Percentiles rank a stretch among this genome's conserved stretches.
These are phyloP conservation scores for Azolla pinnata DNA, from an alignment of 75 land plant genomes.

Conservation along the genomic window DNA sequence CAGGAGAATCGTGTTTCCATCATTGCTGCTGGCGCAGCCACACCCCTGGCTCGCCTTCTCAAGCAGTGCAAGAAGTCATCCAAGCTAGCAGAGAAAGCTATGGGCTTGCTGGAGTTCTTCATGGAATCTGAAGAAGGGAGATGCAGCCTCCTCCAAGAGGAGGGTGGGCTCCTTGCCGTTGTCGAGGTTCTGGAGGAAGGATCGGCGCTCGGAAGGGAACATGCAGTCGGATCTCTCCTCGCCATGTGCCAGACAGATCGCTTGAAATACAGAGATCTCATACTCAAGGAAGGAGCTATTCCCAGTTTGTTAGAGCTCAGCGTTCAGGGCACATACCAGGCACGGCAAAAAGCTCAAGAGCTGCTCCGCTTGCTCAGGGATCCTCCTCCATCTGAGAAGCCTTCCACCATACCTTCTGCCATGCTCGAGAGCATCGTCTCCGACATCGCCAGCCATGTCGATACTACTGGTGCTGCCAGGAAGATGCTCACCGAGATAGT, in stretches of 20 bases:
- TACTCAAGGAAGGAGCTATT: conserved; percentile 63
- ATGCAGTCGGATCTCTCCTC: conserved; percentile 46
- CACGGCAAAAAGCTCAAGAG: conserved; percentile 34
- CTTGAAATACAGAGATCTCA: conserved; percentile 39
- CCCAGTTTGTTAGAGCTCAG: conserved; percentile 59
- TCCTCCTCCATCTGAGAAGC: conserved; percentile 18
- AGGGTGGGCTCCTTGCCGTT: conserved; percentile 51
- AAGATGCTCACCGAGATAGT: conserved; percentile 53
- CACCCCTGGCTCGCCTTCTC: conserved; percentile 37
- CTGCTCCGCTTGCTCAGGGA: conserved; percentile 56
- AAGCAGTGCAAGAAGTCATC: conserved; percentile 55
- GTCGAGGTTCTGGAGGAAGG: conserved; percentile 66
- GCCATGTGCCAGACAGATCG: conserved; percentile 40
- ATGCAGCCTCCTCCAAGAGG: conserved; percentile 21
- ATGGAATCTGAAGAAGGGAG: conserved; percentile 45
- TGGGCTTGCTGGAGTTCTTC: conserved; percentile 45
- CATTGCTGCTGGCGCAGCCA: conserved; percentile 32
- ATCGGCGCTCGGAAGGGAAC: conserved; percentile 40
- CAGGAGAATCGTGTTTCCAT: conserved; percentile 14
- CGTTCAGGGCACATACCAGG: conserved; percentile 42
- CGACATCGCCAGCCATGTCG: conserved; percentile 46
- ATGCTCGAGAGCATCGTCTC: conserved; percentile 37
- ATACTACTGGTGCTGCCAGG: conserved; percentile 45
- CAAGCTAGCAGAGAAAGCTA: conserved; percentile 53
- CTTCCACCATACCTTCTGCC: conserved; percentile 8